Conservation (phyloP, 78 protist species). For the Pelomyxa schiedti region DNA sequence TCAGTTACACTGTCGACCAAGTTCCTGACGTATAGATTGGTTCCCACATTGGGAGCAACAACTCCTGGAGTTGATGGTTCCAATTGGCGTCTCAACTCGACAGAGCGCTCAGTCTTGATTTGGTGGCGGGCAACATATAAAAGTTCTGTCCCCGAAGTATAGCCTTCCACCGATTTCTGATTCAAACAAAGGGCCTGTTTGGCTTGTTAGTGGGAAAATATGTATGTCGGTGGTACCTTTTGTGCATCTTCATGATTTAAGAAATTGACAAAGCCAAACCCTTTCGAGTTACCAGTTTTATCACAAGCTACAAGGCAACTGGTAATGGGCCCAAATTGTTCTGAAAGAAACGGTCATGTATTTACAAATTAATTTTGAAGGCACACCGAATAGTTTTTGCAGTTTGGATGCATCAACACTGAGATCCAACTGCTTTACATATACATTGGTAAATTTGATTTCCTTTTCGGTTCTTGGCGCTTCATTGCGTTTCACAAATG, state of each 20-base stretch:
- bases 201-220: too few species aligned
- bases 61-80: too few species aligned
- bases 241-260: constrained; percentile 72
- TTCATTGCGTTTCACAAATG: constrained; percentile 72
- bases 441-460: constrained; percentile 80
- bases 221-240: too few species aligned
- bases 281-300: constrained; percentile 57
- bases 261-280: constrained; percentile 94
- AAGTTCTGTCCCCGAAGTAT: too few species aligned
- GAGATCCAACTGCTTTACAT: constrained; percentile 75
- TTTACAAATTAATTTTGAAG: too few species aligned
- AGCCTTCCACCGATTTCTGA: too few species aligned
- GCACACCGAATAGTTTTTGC: constrained; percentile 31
- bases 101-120: constrained; percentile 80
- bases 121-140: constrained; percentile 79
- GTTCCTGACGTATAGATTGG: constrained; percentile 95
- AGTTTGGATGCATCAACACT: constrained; percentile 44
- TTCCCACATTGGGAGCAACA: constrained; percentile 34
- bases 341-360: too few species aligned
- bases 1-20: constrained; percentile 84
- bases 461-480: constrained; percentile 3
- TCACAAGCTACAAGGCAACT: constrained; percentile 41
- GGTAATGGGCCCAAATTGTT: constrained; percentile 66
- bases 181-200: too few species aligned
- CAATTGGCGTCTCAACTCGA: constrained; percentile 51